Evolutionary conservation across 768 basidiomycete species (phyloP), one percentile per base, ranked within the genome.

Genomic region (Clathrus columnatus): DNA sequence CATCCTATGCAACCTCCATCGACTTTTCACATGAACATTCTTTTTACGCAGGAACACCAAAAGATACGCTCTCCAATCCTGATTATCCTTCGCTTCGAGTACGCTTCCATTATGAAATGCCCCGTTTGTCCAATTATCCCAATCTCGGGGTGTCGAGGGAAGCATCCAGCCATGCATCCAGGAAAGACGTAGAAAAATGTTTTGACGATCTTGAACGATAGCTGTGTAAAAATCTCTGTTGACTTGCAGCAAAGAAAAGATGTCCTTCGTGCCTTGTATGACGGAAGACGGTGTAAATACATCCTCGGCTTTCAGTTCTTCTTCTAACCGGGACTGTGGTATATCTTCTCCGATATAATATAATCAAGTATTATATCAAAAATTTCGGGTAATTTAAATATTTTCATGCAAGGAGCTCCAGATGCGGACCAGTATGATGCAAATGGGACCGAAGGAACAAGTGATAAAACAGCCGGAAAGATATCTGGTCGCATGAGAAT

Each of bases 1-100:
- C 60, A 59, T 61, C 18, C 58, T 57, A 50, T 61, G 58, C 14
- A 61, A 29, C 18, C 60, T 51, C 60, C 60, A 61, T 7, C 60
- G 52, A 32, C 56, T 61, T 28, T 44, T 50, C 11, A 61, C 52
- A 48, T 50, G 58, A 18, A 21, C 53, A 4, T 59, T 53, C 46
- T 59, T 49, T 54, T 51, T 58, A 45, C 58, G 60, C 26, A 61
- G 26, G 46, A 59, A 61, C 11, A 48, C 42, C 17, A 61, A 52
- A 29, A 61, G 43, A 28, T 59, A 59, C 5, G 6, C 30, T 36
- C 52, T 57, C 60, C 60, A 61, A 53, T 61, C 60, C 27, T 54
- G 49, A 10, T 60, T 56, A 36, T 43, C 20, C 48, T 50, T 53
- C 17, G 41, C 47, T 17, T 59, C 51, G 48, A 54, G 52, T 23